Evolutionary conservation across 257 asterid species (phyloP).

Genomic region (Scutellaria baicalensis): DNA sequence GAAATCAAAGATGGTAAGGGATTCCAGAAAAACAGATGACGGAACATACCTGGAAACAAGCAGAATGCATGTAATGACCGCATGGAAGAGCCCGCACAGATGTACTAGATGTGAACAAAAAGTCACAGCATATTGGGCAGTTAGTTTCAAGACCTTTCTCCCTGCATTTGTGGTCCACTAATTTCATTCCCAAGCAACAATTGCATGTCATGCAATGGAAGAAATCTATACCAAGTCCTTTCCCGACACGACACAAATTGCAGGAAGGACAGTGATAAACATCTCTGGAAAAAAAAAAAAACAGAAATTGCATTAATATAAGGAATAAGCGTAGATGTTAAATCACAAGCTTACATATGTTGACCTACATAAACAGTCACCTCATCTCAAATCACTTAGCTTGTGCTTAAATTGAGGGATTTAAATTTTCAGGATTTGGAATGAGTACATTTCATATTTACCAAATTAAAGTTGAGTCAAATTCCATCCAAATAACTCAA

Average conservation of each 20-base stretch:
- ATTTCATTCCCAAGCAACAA: conserved; percentile 72
- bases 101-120: conserved; percentile 86
- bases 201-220: conserved; percentile 99
- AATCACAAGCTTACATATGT: not conserved
- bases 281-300: conserved; percentile 39
- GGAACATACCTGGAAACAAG: conserved; percentile 84
- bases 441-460: too few species aligned
- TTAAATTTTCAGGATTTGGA: too few species aligned
- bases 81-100: conserved; percentile 93
- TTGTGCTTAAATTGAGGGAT: too few species aligned
- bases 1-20: not conserved
- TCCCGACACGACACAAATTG: conserved; percentile 92
- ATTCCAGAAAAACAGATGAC: not conserved
- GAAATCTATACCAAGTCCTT: conserved; percentile 87
- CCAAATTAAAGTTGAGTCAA: too few species aligned
- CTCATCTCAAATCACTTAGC: not conserved
- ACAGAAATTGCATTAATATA: not conserved
- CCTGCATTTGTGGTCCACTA: conserved; percentile 84
- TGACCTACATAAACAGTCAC: not conserved
- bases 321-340: conserved; percentile 5
- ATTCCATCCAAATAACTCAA: too few species aligned
- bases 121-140: conserved; percentile 95
- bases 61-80: conserved; percentile 97
- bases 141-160: conserved; percentile 96
- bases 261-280: conserved; percentile 96